Base-by-base conservation (phyloP, 2,329 filamentous ascomycete genomes). In the Exophiala dermatitidis region DNA sequence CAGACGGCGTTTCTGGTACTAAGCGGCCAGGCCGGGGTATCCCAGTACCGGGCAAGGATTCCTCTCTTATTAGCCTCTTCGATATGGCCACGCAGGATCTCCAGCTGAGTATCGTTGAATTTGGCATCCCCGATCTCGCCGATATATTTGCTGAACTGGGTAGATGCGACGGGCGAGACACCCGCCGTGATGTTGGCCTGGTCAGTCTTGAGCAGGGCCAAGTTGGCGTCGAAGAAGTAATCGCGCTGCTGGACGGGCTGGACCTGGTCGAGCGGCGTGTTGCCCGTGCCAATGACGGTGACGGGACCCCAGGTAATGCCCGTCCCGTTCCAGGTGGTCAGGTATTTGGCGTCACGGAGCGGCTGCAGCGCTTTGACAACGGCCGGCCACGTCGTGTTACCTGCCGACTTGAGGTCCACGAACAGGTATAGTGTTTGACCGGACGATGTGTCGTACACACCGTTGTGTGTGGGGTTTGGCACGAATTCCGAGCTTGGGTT, bases 371-470 rank as follows among this genome's bases (percentile, higher is more conserved):
- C 80, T 28, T 72, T 62, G 34, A 82, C 69, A 1, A 83, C 80
- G 33, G 71, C 72, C 1, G 79, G 70, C 71, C 78, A 83, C 1
- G 82, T 82, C 32, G 71, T 71, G 0, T 67, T 62, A 4, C 80
- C 80, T 34, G 74, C 68, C 0, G 81, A 84, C 66, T 85, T 85
- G 53, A 83, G 62, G 63, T 85, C 82, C 53, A 85, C 77, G 67
- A 82, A 83, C 44, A 85, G 72, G 68, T 83, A 83, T 4, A 85
- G 71, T 0, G 81, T 84, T 65, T 84, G 80, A 4, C 66, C 71
- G 1, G 69, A 64, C 33, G 64, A 63, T 1, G 79, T 79, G 65
- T 85, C 82, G 63, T 76, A 85, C 9, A 85, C 78, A 33, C 82
- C 82, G 62, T 74, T 71, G 69, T 83, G 80, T 41, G 73, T 72